Conservation (phyloP, 2,329 filamentous ascomycete species). For the Botrytis pseudocinerea region DNA sequence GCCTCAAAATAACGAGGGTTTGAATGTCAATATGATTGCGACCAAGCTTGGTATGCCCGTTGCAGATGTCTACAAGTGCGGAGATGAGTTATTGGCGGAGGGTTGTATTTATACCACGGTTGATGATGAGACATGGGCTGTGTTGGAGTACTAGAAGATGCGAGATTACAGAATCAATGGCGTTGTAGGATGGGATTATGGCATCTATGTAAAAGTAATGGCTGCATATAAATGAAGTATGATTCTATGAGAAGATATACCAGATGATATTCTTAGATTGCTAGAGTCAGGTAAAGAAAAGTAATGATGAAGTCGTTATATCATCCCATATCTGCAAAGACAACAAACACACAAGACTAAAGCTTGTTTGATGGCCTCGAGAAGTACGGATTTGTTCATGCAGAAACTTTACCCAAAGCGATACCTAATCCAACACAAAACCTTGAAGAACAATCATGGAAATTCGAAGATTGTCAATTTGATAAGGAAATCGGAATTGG, state of each 20-base stretch:
- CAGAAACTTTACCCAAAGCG: background rate
- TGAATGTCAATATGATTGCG: slow-evolving; percentile 78
- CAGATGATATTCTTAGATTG: background rate
- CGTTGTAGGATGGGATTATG: slow-evolving; percentile 28
- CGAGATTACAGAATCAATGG: slow-evolving; percentile 22
- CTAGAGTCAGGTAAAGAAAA: background rate
- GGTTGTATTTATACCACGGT: slow-evolving; percentile 87
- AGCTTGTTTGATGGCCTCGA: background rate
- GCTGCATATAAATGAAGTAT: slow-evolving; percentile 15
- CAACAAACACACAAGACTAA: background rate
- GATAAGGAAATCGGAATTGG: background rate
- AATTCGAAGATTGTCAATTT: background rate
- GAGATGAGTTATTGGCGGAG: slow-evolving; percentile 73
- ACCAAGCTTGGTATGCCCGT: slow-evolving; percentile 63
- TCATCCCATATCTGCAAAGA: background rate
- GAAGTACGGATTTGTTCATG: too few species aligned
- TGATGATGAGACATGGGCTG: slow-evolving; percentile 88
- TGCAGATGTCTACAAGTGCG: slow-evolving; percentile 71
- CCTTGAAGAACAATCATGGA: background rate
- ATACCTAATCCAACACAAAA: background rate
- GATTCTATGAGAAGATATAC: slow-evolving; percentile 6
- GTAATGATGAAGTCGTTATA: background rate
- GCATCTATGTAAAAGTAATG: slow-evolving; percentile 4
- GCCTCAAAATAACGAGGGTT: slow-evolving; percentile 75
- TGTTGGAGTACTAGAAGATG: slow-evolving; percentile 64